Evolutionary conservation across 345 rosid species (phyloP).

Genomic region (Pistacia atlantica): DNA sequence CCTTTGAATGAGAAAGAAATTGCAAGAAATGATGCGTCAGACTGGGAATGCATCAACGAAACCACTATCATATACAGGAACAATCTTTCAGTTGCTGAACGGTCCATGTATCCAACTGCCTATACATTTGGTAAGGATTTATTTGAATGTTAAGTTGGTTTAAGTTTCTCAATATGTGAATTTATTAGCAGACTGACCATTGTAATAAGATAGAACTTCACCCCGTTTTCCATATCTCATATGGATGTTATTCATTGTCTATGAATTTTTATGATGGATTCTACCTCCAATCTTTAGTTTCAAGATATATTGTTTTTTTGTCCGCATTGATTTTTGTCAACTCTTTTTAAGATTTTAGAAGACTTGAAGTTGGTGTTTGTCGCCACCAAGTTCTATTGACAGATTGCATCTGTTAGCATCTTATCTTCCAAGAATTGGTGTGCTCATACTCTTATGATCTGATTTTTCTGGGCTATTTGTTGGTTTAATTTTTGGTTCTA

Average conservation of each 20-base stretch:
- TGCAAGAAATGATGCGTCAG: slow-evolving; percentile 67
- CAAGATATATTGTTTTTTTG: background rate
- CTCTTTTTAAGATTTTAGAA: background rate
- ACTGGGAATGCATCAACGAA: slow-evolving; percentile 91
- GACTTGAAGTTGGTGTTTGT: background rate
- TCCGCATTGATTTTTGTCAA: slow-evolving; percentile 5
- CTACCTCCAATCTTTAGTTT: background rate
- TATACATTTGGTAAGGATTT: slow-evolving; percentile 77
- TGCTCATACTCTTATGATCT: slow-evolving; percentile 9
- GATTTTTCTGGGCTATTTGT: slow-evolving; percentile 24
- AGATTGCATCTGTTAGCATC: background rate
- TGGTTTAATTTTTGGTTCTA: slow-evolving; percentile 38
- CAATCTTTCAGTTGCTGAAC: slow-evolving; percentile 74
- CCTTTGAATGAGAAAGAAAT: slow-evolving; percentile 85
- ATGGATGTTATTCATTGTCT: background rate
- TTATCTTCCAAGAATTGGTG: background rate
- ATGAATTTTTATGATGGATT: background rate
- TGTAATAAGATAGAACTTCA: background rate
- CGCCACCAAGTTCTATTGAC: background rate
- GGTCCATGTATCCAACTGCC: slow-evolving; percentile 89
- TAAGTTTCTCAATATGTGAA: slow-evolving; percentile 6
- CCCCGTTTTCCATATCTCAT: background rate
- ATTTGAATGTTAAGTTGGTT: slow-evolving; percentile 2
- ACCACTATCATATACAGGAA: slow-evolving; percentile 67
- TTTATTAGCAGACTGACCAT: background rate